Conservation (phyloP, 2,329 filamentous ascomycete genomes). For the Cytospora schulzeri region DNA sequence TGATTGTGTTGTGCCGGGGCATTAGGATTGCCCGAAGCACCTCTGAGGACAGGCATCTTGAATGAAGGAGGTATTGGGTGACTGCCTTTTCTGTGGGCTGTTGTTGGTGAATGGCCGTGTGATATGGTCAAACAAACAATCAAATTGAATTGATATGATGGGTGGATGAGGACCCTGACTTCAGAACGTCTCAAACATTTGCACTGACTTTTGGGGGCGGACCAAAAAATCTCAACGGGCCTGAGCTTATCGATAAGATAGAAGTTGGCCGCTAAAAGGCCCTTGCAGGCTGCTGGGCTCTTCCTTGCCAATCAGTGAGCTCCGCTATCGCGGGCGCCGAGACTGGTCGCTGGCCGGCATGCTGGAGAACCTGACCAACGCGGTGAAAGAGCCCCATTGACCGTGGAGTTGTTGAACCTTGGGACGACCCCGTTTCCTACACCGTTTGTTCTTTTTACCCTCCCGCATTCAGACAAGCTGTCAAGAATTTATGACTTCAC, state of each 20-base stretch:
- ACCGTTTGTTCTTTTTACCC: constrained; percentile 20
- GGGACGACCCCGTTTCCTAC: constrained; percentile 19
- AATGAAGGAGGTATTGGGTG: background rate
- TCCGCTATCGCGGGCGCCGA: constrained; percentile 19
- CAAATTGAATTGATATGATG: background rate
- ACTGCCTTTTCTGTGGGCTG: constrained; percentile 14
- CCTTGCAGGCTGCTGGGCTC: constrained; percentile 10
- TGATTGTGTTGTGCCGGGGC: constrained; percentile 84
- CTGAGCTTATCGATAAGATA: constrained; percentile 23
- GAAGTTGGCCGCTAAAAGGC: constrained; percentile 2
- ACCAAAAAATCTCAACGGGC: constrained; percentile 26
- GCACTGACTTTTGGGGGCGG: background rate
- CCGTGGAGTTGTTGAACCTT: constrained; percentile 17
- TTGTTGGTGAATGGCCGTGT: background rate
- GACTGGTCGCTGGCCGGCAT: constrained; percentile 6
- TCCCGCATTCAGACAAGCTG: constrained; percentile 22
- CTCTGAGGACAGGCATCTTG: constrained; percentile 57
- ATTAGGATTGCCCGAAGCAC: constrained; percentile 47
- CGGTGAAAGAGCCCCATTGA: constrained; percentile 22
- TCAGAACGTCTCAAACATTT: background rate
- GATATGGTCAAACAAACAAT: background rate
- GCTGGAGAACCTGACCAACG: constrained; percentile 17
- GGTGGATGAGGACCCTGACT: background rate
- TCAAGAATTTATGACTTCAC: constrained; percentile 13
- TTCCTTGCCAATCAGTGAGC: constrained; percentile 22